Evolutionary conservation across 2,329 filamentous ascomycete genomes (phyloP).

Genomic region (Scolecobasidium constrictum): DNA sequence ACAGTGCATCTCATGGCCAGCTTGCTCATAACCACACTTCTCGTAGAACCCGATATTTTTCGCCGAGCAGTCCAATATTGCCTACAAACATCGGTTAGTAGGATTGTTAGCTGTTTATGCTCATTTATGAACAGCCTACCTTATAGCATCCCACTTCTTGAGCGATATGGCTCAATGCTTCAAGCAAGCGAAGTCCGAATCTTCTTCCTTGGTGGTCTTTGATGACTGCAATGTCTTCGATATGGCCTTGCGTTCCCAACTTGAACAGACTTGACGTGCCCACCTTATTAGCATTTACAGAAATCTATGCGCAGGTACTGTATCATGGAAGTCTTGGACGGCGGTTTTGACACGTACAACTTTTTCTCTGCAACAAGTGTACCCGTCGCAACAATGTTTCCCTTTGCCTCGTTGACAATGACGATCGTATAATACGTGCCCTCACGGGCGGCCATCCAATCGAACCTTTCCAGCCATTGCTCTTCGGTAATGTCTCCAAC

Average conservation of each 20-base stretch:
- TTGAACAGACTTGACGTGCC: slow-evolving; percentile 8
- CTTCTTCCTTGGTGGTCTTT: slow-evolving; percentile 15
- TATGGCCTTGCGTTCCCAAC: slow-evolving; percentile 13
- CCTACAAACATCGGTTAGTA: slow-evolving; percentile 6
- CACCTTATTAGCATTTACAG: no score
- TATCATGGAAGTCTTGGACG: no score
- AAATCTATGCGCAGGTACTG: no score
- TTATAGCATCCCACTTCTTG: slow-evolving; percentile 14
- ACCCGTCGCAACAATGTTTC: slow-evolving; percentile 13
- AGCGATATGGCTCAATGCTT: slow-evolving; percentile 14
- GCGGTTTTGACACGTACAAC: slow-evolving; percentile 11
- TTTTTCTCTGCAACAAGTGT: slow-evolving; percentile 16
- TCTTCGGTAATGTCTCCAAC: slow-evolving; percentile 13
- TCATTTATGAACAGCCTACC: slow-evolving; percentile 9
- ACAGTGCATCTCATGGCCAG: slow-evolving; percentile 10
- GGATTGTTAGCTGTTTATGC: slow-evolving; percentile 12
- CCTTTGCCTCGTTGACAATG: slow-evolving; percentile 9
- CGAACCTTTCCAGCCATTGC: slow-evolving; percentile 15
- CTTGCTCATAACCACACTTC: slow-evolving; percentile 11
- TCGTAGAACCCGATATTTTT: slow-evolving; percentile 11
- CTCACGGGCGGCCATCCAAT: slow-evolving; percentile 11
- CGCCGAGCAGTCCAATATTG: slow-evolving; percentile 10
- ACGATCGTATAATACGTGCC: slow-evolving; percentile 14
- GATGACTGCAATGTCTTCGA: slow-evolving; percentile 15
- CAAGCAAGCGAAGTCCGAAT: slow-evolving; percentile 14